Base-by-base conservation (phyloP, 2,329 filamentous ascomycete species). In the Epichloe amarillans region DNA sequence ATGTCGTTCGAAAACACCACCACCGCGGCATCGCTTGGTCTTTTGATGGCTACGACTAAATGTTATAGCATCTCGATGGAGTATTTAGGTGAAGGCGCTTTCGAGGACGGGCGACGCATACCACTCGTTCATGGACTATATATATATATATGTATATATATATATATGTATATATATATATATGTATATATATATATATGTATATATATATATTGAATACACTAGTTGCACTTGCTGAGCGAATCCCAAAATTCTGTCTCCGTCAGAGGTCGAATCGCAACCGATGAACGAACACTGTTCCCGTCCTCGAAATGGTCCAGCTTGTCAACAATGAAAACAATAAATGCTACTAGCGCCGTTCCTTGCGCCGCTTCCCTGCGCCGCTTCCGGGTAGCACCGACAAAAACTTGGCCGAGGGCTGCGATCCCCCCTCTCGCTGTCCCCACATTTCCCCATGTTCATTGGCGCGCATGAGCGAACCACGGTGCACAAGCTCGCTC, bases 11-110 rank as follows among this genome's bases (percentile, higher is more conserved):
- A 46, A 26, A 46, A 41, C 19, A 41, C 10, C 39, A 42, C 38
- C 11, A 21, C n/a, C 36, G 47, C 14, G 52, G 45, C 37, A 23
- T 55, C 33, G 52, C 50, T 11, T 53, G 52, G 52, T 33, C 50
- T 12, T 47, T 35, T 3, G 47, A 49, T 17, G n/a, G 44, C 21
- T 47, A 30, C 21, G 45, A 42, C 36, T 48, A 21, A 45, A 40
- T 23, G 35, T 19, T 19, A 7, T n/a, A n/a, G 36, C 5, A 38
- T 14, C 36, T 38, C 15, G 14, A n/a, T 38, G 36, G 12, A 26
- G 8, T 10, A 30, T 30, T 30, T 11, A 10, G 26, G 26, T 30
- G 10, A 30, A 30, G 26, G 8, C 8, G 3, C 26, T 30, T 30
- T 30, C 26, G 8, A 30, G 10, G 10, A 30, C 26, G 26, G 26